Evolutionary conservation across 164 flowering plant genomes (phyloP), one percentile per base, ranked within the genome.

Genomic region (Aristolochia californica): DNA sequence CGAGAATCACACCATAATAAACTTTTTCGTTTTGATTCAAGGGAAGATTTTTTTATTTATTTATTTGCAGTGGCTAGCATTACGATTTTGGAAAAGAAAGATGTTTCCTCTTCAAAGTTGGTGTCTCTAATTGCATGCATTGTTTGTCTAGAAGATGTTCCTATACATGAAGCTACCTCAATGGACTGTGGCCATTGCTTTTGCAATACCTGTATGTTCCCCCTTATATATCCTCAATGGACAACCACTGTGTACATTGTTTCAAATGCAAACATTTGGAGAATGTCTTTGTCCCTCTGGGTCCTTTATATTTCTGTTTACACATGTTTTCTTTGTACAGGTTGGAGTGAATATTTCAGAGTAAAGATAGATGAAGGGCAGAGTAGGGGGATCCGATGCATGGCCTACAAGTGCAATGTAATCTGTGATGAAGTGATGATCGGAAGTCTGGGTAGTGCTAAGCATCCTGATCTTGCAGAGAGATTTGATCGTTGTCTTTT

Each of bases 121-220:
- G 50, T 62, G n/a, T 45, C 75, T 18, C 61, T 60, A 15, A 25
- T 78, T 23, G 65, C 57, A 22, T 89, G 97, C 55, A 66, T 68
- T 54, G 75, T 89, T 38, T 89, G 97, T 69, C 71, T 76, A 45
- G 89, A 81, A 40, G 87, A 84, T 13, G 62, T 80, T 21, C 20
- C 80, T 26, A 44, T 75, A 10, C 62, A 64, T 23, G 70, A 69
- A 54, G 66, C 76, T 40, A 83, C 89, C 0, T 66, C 64, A 61
- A 83, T 89, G 97, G 97, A 86, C 56, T 89, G 97, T 66, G 78
- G 91, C 63, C 97, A 89, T 70, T 74, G 71, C 74, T 89, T 77
- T 68, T 89, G 97, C 80, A 79, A 89, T 24, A 22, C 23, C 21
- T 56, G 60, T 60, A 55, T 38, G 23, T 23, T 60, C 56, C 40